Percentiles rank a stretch among this genome's conserved stretches.
These are phyloP conservation scores for Andrographis paniculata DNA, from an alignment of 305 asterid species.

Conservation along the genomic window DNA sequence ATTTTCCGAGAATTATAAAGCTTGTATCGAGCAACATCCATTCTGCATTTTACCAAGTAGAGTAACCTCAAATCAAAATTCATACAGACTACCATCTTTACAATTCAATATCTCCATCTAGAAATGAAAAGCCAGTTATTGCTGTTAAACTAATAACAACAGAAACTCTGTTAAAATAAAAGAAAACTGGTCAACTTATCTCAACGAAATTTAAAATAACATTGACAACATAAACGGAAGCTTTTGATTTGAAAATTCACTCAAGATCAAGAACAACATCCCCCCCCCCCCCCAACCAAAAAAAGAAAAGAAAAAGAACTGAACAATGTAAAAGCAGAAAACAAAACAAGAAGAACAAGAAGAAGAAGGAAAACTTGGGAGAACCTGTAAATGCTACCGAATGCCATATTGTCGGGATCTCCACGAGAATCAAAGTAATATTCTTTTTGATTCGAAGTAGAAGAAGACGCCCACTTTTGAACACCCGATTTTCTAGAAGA, in stretches of 20 bases:
- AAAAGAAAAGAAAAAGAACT: neutral
- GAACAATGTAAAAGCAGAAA: constrained; percentile 4
- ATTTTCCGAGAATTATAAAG: constrained; percentile 43
- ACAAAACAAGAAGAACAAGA: neutral
- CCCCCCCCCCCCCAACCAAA: too few species aligned
- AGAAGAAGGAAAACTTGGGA: neutral
- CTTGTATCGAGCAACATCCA: constrained; percentile 95
- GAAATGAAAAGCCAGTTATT: neutral
- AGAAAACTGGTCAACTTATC: too few species aligned
- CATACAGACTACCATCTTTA: constrained; percentile 2
- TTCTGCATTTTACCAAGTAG: constrained; percentile 48
- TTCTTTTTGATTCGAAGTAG: constrained; percentile 40
- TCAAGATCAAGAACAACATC: too few species aligned
- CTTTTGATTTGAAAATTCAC: too few species aligned
- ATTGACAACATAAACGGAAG: too few species aligned
- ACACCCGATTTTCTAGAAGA: constrained; percentile 58
- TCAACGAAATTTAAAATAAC: too few species aligned
- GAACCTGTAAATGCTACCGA: constrained; percentile 80
- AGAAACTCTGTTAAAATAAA: too few species aligned
- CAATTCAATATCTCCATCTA: neutral
- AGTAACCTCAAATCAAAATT: constrained; percentile 12
- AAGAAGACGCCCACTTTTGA: constrained; percentile 53
- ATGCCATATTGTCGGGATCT: constrained; percentile 80
- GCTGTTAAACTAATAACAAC: constrained; percentile 9
- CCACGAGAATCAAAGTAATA: constrained; percentile 93